phyloP scores from a whole-genome alignment of 1,139 yeast genomes.

The Martiniozyma asiatica region DNA sequence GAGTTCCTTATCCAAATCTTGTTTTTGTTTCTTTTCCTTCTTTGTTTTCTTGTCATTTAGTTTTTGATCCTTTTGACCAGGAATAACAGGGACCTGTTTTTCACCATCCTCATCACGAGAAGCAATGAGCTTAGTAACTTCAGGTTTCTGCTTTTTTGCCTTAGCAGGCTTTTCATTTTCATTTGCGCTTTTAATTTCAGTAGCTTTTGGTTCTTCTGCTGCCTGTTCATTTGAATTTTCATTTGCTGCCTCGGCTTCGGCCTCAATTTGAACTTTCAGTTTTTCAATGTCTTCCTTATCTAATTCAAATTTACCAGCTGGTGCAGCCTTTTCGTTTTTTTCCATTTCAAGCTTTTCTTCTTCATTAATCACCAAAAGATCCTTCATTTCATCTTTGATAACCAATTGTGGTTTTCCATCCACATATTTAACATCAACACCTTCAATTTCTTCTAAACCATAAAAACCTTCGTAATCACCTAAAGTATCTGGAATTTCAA shows the following conservation, averaged over 20 bases:
- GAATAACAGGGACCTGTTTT: constrained; percentile 10
- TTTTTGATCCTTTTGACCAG: constrained; percentile 8
- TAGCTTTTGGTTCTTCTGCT: constrained; percentile 7
- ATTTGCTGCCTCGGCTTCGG: constrained; percentile 9
- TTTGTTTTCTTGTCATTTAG: constrained; percentile 7
- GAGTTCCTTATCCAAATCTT: constrained; percentile 8
- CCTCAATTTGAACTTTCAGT: constrained; percentile 8
- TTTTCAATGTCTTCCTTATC: constrained; percentile 13
- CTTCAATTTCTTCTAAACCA: constrained; percentile 90
- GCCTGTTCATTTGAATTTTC: constrained; percentile 6
- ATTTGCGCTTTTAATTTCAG: constrained; percentile 4
- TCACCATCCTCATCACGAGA: constrained; percentile 16
- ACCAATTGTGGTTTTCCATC: constrained; percentile 56
- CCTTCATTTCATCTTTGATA: constrained; percentile 28
- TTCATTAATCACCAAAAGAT: constrained; percentile 1
- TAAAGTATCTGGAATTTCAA: constrained; percentile 69
- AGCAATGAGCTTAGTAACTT: constrained; percentile 9
- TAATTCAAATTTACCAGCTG: constrained; percentile 17
- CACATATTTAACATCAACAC: constrained; percentile 66
- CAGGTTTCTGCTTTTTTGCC: constrained; percentile 1
- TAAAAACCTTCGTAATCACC: constrained; percentile 85
- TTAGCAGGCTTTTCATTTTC: neutral
- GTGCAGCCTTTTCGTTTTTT: constrained; percentile 11
- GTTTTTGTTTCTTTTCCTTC: constrained; percentile 5
- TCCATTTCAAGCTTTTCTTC: constrained; percentile 16